phyloP scores from a whole-genome alignment of 805 yeast genomes.

The Citeromyces matritensis region DNA sequence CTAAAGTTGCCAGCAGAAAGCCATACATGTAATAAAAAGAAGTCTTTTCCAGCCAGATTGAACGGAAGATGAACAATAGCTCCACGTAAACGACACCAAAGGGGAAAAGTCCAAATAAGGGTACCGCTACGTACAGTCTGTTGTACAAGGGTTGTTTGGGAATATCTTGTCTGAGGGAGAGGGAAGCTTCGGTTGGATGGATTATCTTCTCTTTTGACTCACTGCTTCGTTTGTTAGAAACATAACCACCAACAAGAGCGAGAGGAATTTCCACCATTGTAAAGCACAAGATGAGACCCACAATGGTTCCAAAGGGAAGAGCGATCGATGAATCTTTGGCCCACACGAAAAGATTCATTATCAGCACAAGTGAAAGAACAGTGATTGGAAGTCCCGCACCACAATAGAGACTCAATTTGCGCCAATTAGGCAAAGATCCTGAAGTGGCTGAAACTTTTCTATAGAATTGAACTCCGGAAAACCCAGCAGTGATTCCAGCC shows the following conservation, averaged over 20 bases:
- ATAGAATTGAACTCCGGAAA: constrained; percentile 47
- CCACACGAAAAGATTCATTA: constrained; percentile 61
- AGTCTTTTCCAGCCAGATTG: constrained; percentile 69
- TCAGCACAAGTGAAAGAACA: constrained; percentile 31
- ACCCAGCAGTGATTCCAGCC: constrained; percentile 69
- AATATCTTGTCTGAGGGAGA: constrained; percentile 6
- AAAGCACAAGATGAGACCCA: constrained; percentile 43
- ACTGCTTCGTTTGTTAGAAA: constrained; percentile 13
- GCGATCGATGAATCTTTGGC: constrained; percentile 62
- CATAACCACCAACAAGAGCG: constrained; percentile 55
- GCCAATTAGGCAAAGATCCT: constrained; percentile 16
- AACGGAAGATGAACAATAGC: constrained; percentile 52
- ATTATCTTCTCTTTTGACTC: not conserved
- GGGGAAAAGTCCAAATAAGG: constrained; percentile 58
- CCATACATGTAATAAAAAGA: constrained; percentile 74
- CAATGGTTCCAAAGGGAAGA: constrained; percentile 63
- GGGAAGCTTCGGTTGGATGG: not conserved
- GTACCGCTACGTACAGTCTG: constrained; percentile 15
- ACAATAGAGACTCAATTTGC: constrained; percentile 23
- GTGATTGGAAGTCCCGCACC: constrained; percentile 33
- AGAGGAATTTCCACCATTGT: constrained; percentile 60
- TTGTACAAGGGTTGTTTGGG: constrained; percentile 22
- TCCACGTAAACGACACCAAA: constrained; percentile 75
- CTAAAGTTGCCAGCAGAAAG: constrained; percentile 46
- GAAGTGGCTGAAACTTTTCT: constrained; percentile 33